Evolutionary conservation across 176 grass and related monocot species (phyloP), one percentile per base, ranked within the genome.

Genomic region (Triticum timopheevii): DNA sequence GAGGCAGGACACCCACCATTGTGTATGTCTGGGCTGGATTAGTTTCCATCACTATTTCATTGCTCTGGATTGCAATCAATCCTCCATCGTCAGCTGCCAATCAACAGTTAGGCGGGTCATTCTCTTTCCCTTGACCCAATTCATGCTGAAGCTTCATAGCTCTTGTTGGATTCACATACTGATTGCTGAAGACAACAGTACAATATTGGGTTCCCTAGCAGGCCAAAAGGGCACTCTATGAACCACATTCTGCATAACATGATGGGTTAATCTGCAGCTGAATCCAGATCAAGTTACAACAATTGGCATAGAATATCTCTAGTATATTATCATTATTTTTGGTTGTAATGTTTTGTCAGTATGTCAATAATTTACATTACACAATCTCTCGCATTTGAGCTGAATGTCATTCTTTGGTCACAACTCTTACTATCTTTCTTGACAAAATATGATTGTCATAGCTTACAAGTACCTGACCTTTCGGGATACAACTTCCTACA

Each of bases 11-110:
- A 44, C 97, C 97, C 8, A 98, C 94, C 77, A 96, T 98, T 62
- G 90, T 98, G 50, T 96, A 91, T 45, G 97, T 98, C 71, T 98
- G 97, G 97, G 88, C 97, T 24, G 97, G 97, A 50, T 90, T 98
- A 22, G 85, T 96, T 36, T 31, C 94, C 81, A 99, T 99, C 78
- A 96, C 97, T 25, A 96, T 96, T 62, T 99, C 94, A 28, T 85
- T 99, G 83, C 89, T 99, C 65, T 96, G 92, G 87, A 90, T 96
- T 73, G 94, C 94, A 8, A 99, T 99, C 86, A 96, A 93, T 77
- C 96, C 96, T 63, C 97, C 92, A 17, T 92, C 97, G 7, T 44
- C 65, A 24, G 61, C 78, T 74, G 90, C 93, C 77, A 80, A 86
- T 70, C 82, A 92, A 3, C 94, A 99, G 84, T n/a, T 99, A 1